A percentile compares a stretch with the other conserved stretches of the same genome.
Evolutionary conservation across 352 stramenopile species (phyloP).

Genomic region (Albugo candida): DNA sequence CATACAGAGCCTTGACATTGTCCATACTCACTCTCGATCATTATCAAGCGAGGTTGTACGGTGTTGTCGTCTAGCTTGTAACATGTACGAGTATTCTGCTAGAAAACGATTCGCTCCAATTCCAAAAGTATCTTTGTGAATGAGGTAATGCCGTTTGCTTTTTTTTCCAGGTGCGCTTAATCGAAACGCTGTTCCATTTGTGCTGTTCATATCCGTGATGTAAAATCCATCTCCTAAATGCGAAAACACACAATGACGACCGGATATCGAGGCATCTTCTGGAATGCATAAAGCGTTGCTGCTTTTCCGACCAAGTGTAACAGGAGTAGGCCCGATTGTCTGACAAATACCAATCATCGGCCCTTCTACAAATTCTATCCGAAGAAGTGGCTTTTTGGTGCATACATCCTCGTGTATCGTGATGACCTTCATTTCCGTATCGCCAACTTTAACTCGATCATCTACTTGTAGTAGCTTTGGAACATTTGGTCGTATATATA

Average conservation of each 20-base stretch:
- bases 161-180: constrained; percentile 40
- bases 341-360: constrained; percentile 44
- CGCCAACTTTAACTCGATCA: constrained; percentile 54
- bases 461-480: constrained; percentile 47
- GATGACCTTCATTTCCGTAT: constrained; percentile 66
- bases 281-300: constrained; percentile 69
- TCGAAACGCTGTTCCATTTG: constrained; percentile 59
- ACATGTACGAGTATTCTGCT: constrained; percentile 57
- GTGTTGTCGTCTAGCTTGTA: constrained; percentile 7
- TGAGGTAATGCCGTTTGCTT: constrained; percentile 32
- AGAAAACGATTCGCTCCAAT: constrained; percentile 71
- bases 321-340: constrained; percentile 50
- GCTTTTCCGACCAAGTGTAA: constrained; percentile 50
- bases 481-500: constrained; percentile 52
- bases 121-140: constrained; percentile 66
- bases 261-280: constrained; percentile 65
- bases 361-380: constrained; percentile 56
- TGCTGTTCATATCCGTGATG: constrained; percentile 66
- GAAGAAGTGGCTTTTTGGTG: constrained; percentile 51
- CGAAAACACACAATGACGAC: constrained; percentile 44
- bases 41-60: too few relatives aligned
- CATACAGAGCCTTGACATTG: too few relatives aligned
- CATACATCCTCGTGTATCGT: constrained; percentile 43
- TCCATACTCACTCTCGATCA: too few relatives aligned
- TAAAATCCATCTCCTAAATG: constrained; percentile 66